Evolutionary conservation across 208 protist genomes (phyloP).

Genomic region (Tritrichomonas foetus): DNA sequence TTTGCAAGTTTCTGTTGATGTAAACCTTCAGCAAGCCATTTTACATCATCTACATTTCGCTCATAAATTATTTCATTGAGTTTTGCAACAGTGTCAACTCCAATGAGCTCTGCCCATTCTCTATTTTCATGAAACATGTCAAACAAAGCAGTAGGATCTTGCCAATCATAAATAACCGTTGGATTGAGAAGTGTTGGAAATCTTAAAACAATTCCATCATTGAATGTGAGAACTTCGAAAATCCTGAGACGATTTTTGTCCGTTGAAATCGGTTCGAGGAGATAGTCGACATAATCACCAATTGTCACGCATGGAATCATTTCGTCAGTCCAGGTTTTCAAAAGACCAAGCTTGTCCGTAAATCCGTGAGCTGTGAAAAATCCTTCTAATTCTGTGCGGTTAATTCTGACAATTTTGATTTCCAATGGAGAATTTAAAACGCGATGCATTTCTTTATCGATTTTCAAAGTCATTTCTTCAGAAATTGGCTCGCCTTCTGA

Average conservation of each 20-base stretch:
- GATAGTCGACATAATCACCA: slow-evolving; percentile 19
- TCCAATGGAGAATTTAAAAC: not conserved
- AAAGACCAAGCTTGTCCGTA: not conserved
- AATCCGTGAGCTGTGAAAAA: not conserved
- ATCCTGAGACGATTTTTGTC: not conserved
- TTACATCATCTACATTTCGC: not conserved
- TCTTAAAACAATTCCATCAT: not conserved
- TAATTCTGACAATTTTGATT: not conserved
- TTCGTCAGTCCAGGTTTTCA: not conserved
- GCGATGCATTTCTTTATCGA: not conserved
- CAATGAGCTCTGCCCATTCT: not conserved
- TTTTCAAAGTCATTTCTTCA: not conserved
- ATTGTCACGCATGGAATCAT: not conserved
- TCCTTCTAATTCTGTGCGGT: not conserved
- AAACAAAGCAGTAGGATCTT: not conserved
- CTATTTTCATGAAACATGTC: not conserved
- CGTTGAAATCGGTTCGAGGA: not conserved
- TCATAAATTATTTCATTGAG: not conserved
- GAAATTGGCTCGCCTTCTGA: not conserved
- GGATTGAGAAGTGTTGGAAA: not conserved
- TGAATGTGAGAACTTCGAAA: not conserved
- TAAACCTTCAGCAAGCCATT: not conserved
- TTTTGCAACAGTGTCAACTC: not conserved
- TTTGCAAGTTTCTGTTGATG: not conserved
- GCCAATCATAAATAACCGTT: not conserved